phyloP scores from a whole-genome alignment of 495 filamentous ascomycete genomes.

The Aspergillus nanangensis region DNA sequence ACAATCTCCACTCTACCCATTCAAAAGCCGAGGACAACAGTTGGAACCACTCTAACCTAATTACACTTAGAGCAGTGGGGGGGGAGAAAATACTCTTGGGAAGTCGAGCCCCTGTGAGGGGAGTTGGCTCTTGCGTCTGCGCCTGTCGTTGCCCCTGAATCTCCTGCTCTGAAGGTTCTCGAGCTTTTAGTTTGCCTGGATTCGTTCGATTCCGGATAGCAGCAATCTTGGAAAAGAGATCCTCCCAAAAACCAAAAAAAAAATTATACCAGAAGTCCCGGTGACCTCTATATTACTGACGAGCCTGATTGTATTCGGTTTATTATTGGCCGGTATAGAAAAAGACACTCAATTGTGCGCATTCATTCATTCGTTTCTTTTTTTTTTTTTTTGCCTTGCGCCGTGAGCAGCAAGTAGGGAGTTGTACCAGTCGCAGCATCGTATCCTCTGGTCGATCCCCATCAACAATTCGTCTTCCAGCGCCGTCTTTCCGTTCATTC shows the following conservation, averaged over 20 bases:
- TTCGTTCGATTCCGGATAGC: background rate
- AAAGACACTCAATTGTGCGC: too few relatives aligned
- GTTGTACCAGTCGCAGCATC: too few relatives aligned
- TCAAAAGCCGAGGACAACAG: background rate
- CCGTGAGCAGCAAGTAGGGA: too few relatives aligned
- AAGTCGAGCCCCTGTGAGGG: background rate
- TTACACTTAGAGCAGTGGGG: conserved; percentile 15
- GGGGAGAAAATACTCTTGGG: conserved; percentile 1
- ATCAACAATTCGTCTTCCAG: conserved; percentile 12
- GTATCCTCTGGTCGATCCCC: conserved; percentile 17
- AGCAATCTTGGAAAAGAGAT: background rate
- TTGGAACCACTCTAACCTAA: conserved; percentile 6
- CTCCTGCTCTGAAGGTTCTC: background rate
- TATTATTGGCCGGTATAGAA: too few relatives aligned
- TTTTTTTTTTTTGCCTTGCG: too few relatives aligned
- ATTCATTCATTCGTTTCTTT: too few relatives aligned
- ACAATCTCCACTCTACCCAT: background rate
- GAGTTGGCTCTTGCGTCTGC: conserved; percentile 5
- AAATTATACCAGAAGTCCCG: background rate
- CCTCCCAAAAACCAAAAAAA: background rate
- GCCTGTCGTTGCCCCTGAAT: conserved; percentile 27
- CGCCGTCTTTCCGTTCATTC: conserved; percentile 14
- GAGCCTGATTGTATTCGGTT: too few relatives aligned
- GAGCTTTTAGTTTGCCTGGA: background rate
- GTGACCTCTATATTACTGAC: background rate